phyloP scores from a whole-genome alignment of 768 basidiomycete genomes.

The Boletus rufocinnamomeus region DNA sequence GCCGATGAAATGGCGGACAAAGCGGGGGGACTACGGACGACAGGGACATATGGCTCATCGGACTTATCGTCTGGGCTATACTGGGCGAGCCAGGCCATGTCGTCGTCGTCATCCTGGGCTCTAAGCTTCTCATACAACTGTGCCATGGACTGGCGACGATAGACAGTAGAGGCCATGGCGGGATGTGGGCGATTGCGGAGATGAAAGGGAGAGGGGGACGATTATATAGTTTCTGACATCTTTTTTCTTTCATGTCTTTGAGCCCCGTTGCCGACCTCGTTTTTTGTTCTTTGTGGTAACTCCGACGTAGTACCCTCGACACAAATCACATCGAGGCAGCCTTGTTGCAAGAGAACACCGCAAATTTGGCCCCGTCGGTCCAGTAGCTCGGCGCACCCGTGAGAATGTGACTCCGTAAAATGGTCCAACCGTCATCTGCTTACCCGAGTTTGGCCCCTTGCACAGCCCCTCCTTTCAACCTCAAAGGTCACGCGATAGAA shows the following conservation, averaged over 20 bases:
- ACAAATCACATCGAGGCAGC: constrained; percentile 39
- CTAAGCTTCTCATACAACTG: constrained; percentile 38
- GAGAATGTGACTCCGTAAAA: constrained; percentile 34
- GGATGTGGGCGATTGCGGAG: constrained; percentile 14
- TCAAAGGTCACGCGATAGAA: constrained; percentile 14
- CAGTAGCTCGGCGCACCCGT: constrained; percentile 25
- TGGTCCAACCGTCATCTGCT: constrained; percentile 29
- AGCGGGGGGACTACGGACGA: constrained; percentile 19
- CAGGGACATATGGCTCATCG: constrained; percentile 27
- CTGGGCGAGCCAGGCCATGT: constrained; percentile 39
- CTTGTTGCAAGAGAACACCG: constrained; percentile 30
- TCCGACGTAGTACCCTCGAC: constrained; percentile 39
- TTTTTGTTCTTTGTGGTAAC: constrained; percentile 43
- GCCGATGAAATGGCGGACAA: constrained; percentile 33
- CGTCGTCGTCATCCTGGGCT: constrained; percentile 38
- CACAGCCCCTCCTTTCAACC: constrained; percentile 22
- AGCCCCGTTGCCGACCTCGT: constrained; percentile 42
- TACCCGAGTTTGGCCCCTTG: constrained; percentile 10
- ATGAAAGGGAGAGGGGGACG: constrained; percentile 19
- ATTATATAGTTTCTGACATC: constrained; percentile 35
- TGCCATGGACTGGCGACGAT: constrained; percentile 39
- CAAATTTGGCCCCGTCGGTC: constrained; percentile 19
- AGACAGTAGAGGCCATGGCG: constrained; percentile 34
- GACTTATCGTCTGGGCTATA: constrained; percentile 37
- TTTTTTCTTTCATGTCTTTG: constrained; percentile 42